Conservation (phyloP, 2,329 filamentous ascomycete species). For the Paraphoma chrysanthemicola region DNA sequence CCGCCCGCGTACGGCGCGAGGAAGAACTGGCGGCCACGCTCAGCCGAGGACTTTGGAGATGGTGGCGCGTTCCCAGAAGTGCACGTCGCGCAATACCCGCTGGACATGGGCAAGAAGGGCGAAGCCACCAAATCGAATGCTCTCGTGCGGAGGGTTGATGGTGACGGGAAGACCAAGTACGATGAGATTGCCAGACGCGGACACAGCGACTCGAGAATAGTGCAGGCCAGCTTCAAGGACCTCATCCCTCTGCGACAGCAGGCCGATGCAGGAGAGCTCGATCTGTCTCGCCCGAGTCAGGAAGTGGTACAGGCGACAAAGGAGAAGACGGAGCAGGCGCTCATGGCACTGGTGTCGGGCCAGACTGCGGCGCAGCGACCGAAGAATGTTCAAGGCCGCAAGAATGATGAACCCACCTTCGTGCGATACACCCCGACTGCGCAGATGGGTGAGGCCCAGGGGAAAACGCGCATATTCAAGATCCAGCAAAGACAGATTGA, state of each 20-base stretch:
- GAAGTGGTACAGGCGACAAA: constrained; percentile 85
- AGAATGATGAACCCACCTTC: constrained; percentile 84
- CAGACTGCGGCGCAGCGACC: constrained; percentile 93
- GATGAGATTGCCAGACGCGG: constrained; percentile 92
- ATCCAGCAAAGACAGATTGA: constrained; percentile 94
- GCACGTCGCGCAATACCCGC: constrained; percentile 90
- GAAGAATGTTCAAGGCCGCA: constrained; percentile 88
- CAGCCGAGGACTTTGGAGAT: constrained; percentile 91
- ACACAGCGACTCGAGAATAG: constrained; percentile 80
- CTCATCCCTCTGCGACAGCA: constrained; percentile 92
- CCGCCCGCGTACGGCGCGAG: constrained; percentile 89
- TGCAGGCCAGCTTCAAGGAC: constrained; percentile 96
- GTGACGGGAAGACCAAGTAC: constrained; percentile 93
- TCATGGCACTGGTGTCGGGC: constrained; percentile 81
- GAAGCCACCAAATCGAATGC: constrained; percentile 72
- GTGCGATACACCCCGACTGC: constrained; percentile 95
- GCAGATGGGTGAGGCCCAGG: constrained; percentile 88
- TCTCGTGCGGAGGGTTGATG: constrained; percentile 89
- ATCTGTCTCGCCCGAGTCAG: constrained; percentile 81
- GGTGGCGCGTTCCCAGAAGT: constrained; percentile 96
- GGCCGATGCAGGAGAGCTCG: constrained; percentile 90
- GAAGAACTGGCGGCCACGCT: constrained; percentile 87
- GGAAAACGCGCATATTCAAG: constrained; percentile 97
- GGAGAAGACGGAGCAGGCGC: constrained; percentile 85
- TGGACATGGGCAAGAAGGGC: constrained; percentile 89